Percentiles rank a stretch among this genome's conserved stretches.
Evolutionary conservation across 169 alveolate genomes (phyloP).

Genomic region (Sarcocystis neurona): DNA sequence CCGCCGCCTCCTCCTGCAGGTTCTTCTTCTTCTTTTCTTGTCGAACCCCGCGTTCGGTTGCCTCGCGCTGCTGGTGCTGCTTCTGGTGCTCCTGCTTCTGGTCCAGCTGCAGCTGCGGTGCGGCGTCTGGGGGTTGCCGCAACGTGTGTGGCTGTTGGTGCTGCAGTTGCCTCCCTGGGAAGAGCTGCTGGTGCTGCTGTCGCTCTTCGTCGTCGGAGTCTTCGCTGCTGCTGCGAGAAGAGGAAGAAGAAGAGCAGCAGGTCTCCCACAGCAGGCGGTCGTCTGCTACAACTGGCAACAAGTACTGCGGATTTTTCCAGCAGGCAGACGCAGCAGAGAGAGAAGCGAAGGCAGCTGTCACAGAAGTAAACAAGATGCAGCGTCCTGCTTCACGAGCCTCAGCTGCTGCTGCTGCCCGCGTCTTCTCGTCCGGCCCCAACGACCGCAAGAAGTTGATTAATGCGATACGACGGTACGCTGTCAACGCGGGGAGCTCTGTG

Average conservation of each 20-base stretch:
- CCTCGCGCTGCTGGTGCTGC: too few species aligned
- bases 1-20: background rate
- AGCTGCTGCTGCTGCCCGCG: constrained; percentile 8
- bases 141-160: background rate
- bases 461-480: constrained; percentile 38
- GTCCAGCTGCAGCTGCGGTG: background rate
- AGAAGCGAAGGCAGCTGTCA: background rate
- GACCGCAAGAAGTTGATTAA: constrained; percentile 34
- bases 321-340: background rate
- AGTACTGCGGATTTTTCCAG: constrained; percentile 2
- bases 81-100: background rate
- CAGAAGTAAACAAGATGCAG: background rate
- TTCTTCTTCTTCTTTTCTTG: background rate
- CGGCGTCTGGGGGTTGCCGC: background rate
- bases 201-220: background rate
- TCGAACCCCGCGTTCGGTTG: too few species aligned
- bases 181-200: too few species aligned
- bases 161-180: too few species aligned
- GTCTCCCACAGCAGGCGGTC: constrained; percentile 37
- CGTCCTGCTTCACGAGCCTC: background rate
- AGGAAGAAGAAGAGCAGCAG: too few species aligned
- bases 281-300: background rate
- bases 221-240: background rate
- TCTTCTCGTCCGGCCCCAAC: background rate
- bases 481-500: constrained; percentile 25